Base-by-base conservation (phyloP, 2,329 filamentous ascomycete species). In the Aspergillus sp. region DNA sequence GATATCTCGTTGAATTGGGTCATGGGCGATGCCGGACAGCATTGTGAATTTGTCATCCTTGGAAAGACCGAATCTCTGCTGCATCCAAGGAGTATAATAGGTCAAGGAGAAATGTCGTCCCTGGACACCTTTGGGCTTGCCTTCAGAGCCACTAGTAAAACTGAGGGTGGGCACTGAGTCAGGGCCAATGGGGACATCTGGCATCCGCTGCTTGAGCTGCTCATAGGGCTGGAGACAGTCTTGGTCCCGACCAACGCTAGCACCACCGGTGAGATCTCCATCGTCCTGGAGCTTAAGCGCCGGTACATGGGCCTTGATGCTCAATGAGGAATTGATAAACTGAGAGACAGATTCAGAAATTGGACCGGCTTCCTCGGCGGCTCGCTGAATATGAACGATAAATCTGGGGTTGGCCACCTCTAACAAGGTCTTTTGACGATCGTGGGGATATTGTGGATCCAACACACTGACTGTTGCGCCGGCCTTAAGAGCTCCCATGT, bases 61-160 rank as follows among this genome's bases (percentile, higher is more conserved):
- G 1, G 81, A 84, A 43, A 94, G 76, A 43, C 82, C 75, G 66
- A 97, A 97, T 2, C 75, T 82, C 69, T 93, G 73, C 0, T 88
- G 82, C 91, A 97, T 97, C 90, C 90, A 97, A 17, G 84, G 82
- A 63, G 91, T 94, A 72, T 95, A 97, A 59, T 86, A 84, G 1
- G 89, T 81, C 51, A 97, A 74, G 44, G 82, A 86, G 71, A 86
- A 97, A 69, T 97, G 91, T 12, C 91, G 80, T 1, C 91, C 90
- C 48, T 83, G 78, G 10, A 97, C 91, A 57, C 89, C 89, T 74
- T 95, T 95, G 30, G 89, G 90, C 55, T 80, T 76, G 41, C 87
- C 88, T 70, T 94, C 88, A 1, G 70, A 72, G 10, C 90, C 89
- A 5, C 77, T 82, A 1, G 86, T 90, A 64, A 88, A 90, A 23